A percentile compares a stretch with the other conserved stretches of the same genome.
Evolutionary conservation across 176 grass and related monocot genomes (phyloP).

Genomic region (Triticum aestivum): IWGSC_CS_RefSeq_v2.1 NC_057811.1:334774507-334775006

Average conservation of each 20-base stretch:
- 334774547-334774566: background rate
- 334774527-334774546: no score
- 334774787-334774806: background rate
- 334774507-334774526: no score
- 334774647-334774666: background rate
- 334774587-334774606: slow-evolving; percentile 10
- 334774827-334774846: slow-evolving; percentile 13
- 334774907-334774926: background rate
- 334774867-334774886: background rate
- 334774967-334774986: slow-evolving; percentile 6
- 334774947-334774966: background rate
- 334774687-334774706: background rate
- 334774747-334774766: background rate
- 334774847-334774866: background rate
- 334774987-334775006: background rate
- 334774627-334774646: slow-evolving; percentile 13
- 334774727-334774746: background rate
- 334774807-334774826: slow-evolving; percentile 8
- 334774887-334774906: background rate
- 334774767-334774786: slow-evolving; percentile 33
- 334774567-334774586: slow-evolving; percentile 19
- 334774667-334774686: background rate
- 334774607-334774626: background rate
- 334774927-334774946: background rate
- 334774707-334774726: background rate